A percentile compares a stretch with the other conserved stretches of the same genome.
phyloP scores from a whole-genome alignment of 352 stramenopile species.

The Aphanomyces stellatus region DNA sequence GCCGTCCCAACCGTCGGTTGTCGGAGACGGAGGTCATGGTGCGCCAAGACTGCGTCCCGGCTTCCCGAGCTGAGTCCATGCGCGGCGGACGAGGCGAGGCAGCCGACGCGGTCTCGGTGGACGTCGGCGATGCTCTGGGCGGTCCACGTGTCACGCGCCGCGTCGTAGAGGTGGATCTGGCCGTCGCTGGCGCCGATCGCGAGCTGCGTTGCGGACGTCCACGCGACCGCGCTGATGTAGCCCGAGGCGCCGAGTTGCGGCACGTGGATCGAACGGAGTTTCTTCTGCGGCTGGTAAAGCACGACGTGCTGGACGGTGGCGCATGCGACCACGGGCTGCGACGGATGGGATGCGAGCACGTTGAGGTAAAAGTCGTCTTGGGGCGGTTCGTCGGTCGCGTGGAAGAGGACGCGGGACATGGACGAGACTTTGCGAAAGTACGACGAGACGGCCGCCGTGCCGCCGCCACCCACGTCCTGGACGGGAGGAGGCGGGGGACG shows the following conservation, averaged over 20 bases:
- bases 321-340: not conserved
- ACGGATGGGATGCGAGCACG: conserved; percentile 1
- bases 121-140: not conserved
- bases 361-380: conserved; percentile 15
- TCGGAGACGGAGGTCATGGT: not conserved
- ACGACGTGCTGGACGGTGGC: not conserved
- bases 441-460: not conserved
- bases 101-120: not conserved
- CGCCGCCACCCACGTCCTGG: not conserved
- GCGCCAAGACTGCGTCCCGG: not conserved
- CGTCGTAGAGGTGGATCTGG: not conserved
- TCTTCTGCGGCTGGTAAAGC: not conserved
- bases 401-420: not conserved
- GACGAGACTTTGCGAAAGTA: not conserved
- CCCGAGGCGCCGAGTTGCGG: not conserved
- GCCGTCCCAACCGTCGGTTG: not conserved
- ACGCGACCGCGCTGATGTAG: not conserved
- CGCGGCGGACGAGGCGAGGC: not conserved
- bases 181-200: not conserved
- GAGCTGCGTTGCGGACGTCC: not conserved
- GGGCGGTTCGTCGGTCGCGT: not conserved
- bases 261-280: not conserved
- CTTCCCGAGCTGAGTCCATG: not conserved
- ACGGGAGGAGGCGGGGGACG: not conserved
- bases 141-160: not conserved